Percentiles rank a stretch among this genome's conserved stretches.
Evolutionary conservation across 345 rosid genomes (phyloP).

Genomic region (Eucalyptus tenuipes): DNA sequence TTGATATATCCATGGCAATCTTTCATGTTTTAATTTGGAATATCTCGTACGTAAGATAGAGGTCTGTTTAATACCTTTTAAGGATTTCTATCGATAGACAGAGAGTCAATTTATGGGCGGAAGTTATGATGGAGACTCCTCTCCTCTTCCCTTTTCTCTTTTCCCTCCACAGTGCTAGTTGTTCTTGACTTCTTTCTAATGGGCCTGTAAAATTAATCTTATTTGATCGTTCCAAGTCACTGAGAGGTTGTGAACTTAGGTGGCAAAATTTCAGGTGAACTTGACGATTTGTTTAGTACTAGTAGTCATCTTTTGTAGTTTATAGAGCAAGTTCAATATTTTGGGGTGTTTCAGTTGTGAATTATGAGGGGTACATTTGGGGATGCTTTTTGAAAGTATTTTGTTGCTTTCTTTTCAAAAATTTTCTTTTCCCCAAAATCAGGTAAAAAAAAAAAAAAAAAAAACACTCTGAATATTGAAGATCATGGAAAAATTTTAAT

Average conservation of each 20-base stretch:
- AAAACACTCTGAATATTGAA: background rate
- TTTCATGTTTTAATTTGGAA: background rate
- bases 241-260: background rate
- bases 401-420: background rate
- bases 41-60: background rate
- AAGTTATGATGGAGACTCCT: background rate
- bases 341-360: background rate
- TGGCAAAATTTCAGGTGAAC: background rate
- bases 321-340: background rate
- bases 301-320: background rate
- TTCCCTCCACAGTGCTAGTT: background rate
- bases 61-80: background rate
- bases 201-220: background rate
- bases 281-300: background rate
- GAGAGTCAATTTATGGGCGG: background rate
- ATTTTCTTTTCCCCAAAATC: background rate
- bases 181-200: background rate
- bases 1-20: background rate
- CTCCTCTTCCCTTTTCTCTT: background rate
- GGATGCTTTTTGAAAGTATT: background rate
- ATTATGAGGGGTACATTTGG: no score
- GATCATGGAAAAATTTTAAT: background rate
- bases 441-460: background rate
- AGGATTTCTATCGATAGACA: background rate
- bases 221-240: background rate